These are phyloP conservation scores for Alternaria dauci DNA, from an alignment of 2,329 filamentous ascomycete species.

Conservation along the genomic window DNA sequence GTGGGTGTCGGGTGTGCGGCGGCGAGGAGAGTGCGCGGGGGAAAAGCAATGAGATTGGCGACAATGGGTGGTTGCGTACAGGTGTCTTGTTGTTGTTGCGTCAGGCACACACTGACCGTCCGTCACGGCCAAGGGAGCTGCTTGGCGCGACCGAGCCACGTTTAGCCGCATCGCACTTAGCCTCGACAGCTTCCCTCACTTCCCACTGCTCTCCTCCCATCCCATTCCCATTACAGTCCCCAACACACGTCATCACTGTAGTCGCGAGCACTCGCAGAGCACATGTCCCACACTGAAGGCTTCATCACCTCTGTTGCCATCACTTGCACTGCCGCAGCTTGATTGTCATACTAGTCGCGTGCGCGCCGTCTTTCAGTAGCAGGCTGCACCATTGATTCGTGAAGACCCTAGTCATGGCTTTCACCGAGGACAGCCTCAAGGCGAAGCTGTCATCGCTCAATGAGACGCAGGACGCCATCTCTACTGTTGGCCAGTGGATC, in stretches of 20 bases:
- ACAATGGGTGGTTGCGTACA: conserved; percentile 34
- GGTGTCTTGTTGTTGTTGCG: conserved; percentile 25
- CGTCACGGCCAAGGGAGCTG: conserved; percentile 25
- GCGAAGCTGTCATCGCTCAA: conserved; percentile 95
- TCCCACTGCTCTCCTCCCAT: conserved; percentile 19
- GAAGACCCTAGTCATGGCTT: conserved; percentile 72
- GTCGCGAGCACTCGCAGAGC: conserved; percentile 20
- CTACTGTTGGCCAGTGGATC: conserved; percentile 97
- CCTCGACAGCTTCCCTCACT: conserved; percentile 30
- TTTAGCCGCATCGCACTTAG: conserved; percentile 33
- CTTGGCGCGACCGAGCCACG: conserved; percentile 30
- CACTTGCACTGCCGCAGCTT: not conserved
- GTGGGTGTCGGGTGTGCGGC: conserved; percentile 21
- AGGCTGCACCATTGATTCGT: conserved; percentile 29
- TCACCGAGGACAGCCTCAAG: conserved; percentile 93
- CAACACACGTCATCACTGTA: conserved; percentile 33
- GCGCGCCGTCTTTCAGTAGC: conserved; percentile 23
- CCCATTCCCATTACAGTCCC: conserved; percentile 23
- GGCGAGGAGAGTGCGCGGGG: not conserved
- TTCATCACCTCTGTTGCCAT: conserved; percentile 10
- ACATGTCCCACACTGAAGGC: conserved; percentile 12
- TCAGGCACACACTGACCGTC: conserved; percentile 19
- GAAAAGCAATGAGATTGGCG: conserved; percentile 12
- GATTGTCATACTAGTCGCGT: conserved; percentile 32
- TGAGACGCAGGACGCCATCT: conserved; percentile 96